Conservation (phyloP, 768 basidiomycete species). For the Podaxis sp. region DNA sequence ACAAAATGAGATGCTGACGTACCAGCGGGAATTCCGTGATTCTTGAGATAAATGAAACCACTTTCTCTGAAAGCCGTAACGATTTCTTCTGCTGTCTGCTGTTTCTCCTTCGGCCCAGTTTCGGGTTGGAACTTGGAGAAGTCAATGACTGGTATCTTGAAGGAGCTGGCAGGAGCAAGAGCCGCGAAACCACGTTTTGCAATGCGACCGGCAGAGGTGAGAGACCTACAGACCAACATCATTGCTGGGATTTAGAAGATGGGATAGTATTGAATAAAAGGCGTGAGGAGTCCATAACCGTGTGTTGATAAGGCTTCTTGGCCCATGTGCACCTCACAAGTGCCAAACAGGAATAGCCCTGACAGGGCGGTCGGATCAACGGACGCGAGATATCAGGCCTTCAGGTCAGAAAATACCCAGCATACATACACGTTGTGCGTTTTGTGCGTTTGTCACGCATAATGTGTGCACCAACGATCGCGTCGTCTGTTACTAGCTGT, state of each 20-base stretch:
- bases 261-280: background rate
- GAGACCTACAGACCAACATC: conserved; percentile 27
- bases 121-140: conserved; percentile 63
- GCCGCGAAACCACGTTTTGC: conserved; percentile 28
- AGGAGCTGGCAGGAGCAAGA: conserved; percentile 27
- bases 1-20: conserved; percentile 12
- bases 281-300: background rate
- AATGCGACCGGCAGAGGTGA: conserved; percentile 15
- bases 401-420: conserved; percentile 3
- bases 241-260: background rate
- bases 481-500: background rate
- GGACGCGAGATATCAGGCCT: background rate
- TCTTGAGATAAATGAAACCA: conserved; percentile 76
- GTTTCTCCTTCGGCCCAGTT: conserved; percentile 43
- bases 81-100: conserved; percentile 61
- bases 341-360: background rate
- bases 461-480: background rate
- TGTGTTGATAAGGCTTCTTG: background rate
- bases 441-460: background rate
- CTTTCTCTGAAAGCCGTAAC: conserved; percentile 78
- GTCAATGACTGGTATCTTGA: conserved; percentile 76
- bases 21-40: conserved; percentile 66
- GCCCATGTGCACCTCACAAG: background rate
- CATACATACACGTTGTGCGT: conserved; percentile 11
- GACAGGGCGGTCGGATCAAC: conserved; percentile 1